These are phyloP conservation scores for Sporobolomyces pararoseus DNA, from an alignment of 768 basidiomycete species.

Conservation along the genomic window DNA sequence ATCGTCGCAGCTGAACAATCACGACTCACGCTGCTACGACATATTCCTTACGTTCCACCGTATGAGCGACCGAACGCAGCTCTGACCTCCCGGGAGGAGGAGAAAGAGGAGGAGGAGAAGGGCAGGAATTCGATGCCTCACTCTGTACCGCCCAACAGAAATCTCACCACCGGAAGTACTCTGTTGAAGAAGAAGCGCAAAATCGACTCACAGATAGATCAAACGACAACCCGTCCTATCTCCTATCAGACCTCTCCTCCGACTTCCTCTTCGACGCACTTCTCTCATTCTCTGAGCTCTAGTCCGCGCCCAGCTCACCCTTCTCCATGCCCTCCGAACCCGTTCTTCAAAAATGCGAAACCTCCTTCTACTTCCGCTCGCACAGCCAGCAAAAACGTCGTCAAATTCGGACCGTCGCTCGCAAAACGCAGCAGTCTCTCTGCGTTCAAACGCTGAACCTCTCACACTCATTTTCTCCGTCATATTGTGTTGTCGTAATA, in stretches of 20 bases:
- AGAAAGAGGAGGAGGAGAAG: too few relatives aligned
- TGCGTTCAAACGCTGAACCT: conserved; percentile 1
- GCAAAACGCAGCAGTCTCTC: conserved; percentile 8
- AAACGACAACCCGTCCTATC: background rate
- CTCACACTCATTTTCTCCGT: background rate
- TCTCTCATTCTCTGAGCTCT: background rate
- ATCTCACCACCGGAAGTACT: too few relatives aligned
- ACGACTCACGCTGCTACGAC: background rate
- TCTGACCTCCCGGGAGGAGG: background rate
- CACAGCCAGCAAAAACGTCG: conserved; percentile 5
- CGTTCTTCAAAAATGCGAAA: background rate
- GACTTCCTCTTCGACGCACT: background rate
- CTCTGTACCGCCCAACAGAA: too few relatives aligned
- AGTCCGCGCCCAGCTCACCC: background rate
- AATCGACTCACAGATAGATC: too few relatives aligned
- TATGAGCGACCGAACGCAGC: background rate
- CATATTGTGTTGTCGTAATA: background rate
- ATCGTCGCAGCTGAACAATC: conserved; percentile 18
- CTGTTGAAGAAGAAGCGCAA: conserved; percentile 11
- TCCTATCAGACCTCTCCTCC: background rate
- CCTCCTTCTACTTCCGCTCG: background rate
- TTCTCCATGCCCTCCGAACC: background rate
- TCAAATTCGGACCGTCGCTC: background rate
- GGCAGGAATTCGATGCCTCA: too few relatives aligned
- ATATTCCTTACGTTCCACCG: conserved; percentile 8